These are phyloP conservation scores for Colletotrichum echinochloae DNA, from an alignment of 2,329 filamentous ascomycete genomes.

Conservation along the genomic window DNA sequence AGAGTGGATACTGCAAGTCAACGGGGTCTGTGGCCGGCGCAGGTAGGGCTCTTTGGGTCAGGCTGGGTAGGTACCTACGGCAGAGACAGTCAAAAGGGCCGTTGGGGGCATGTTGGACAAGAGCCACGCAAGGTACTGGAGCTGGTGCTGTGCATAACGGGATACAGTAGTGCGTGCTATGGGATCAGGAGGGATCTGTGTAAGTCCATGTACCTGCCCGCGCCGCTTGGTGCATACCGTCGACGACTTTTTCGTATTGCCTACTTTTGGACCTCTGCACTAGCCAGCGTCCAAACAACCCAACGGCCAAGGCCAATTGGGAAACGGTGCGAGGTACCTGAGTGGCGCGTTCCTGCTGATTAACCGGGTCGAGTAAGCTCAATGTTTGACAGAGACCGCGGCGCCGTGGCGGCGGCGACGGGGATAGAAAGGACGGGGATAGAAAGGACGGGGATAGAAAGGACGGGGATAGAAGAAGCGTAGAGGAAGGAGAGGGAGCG, in stretches of 20 bases:
- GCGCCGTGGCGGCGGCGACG: conserved; percentile 31
- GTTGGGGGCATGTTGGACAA: conserved; percentile 20
- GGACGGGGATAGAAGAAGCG: conserved; percentile 18
- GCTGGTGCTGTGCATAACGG: conserved; percentile 35
- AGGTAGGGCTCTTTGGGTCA: conserved; percentile 15
- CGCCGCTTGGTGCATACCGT: conserved; percentile 22
- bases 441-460: conserved; percentile 14
- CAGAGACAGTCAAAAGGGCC: conserved; percentile 16
- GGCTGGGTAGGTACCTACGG: conserved; percentile 18
- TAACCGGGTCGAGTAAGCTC: conserved; percentile 35
- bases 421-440: conserved; percentile 4
- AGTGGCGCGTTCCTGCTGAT: conserved; percentile 29
- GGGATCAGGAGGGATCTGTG: conserved; percentile 37
- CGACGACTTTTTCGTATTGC: conserved; percentile 35
- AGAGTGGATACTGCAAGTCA: conserved; percentile 37
- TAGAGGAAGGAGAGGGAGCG: conserved; percentile 22
- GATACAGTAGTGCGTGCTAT: conserved; percentile 37
- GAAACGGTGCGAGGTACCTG: conserved; percentile 36
- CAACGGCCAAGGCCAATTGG: conserved; percentile 26
- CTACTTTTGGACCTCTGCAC: conserved; percentile 24
- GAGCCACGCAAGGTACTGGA: conserved; percentile 33
- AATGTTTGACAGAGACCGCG: conserved; percentile 38
- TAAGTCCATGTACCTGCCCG: conserved; percentile 7
- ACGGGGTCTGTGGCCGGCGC: conserved; percentile 37
- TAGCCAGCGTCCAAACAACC: conserved; percentile 26